A percentile compares a stretch with the other conserved stretches of the same genome.
These are phyloP conservation scores for Platanus orientalis DNA, from an alignment of 164 flowering plant species.

Conservation along the genomic window DNA sequence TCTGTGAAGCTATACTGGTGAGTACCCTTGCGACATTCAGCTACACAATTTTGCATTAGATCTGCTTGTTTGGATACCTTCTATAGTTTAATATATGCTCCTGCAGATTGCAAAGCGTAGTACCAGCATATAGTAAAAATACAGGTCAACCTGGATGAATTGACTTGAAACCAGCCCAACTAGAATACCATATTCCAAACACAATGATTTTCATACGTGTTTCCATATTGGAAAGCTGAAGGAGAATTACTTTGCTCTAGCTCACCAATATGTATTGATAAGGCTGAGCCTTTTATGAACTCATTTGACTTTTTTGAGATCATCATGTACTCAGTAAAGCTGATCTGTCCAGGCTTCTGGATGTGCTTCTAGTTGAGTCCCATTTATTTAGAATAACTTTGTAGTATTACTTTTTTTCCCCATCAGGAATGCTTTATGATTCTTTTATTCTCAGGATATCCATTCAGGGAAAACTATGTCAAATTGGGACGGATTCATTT, in stretches of 20 bases:
- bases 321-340: not conserved
- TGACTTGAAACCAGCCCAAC: not conserved
- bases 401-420: not conserved
- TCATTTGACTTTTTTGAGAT: not conserved
- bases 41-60: not conserved
- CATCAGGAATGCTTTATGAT: not conserved
- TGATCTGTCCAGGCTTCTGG: not conserved
- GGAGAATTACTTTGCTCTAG: not conserved
- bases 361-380: not conserved
- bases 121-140: not conserved
- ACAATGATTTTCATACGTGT: not conserved
- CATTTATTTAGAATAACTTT: too few species aligned
- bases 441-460: slow-evolving; percentile 38
- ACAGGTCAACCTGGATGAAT: not conserved
- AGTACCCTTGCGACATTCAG: slow-evolving; percentile 4
- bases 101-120: not conserved
- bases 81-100: slow-evolving; percentile 1
- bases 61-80: not conserved
- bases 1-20: slow-evolving; percentile 45
- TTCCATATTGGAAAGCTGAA: not conserved
- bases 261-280: not conserved
- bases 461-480: slow-evolving; percentile 32
- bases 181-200: not conserved
- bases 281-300: not conserved
- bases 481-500: slow-evolving; percentile 24